A percentile compares a stretch with the other conserved stretches of the same genome.
These are phyloP conservation scores for Gymnopilus junonius DNA, from an alignment of 768 basidiomycete species.

Conservation along the genomic window DNA sequence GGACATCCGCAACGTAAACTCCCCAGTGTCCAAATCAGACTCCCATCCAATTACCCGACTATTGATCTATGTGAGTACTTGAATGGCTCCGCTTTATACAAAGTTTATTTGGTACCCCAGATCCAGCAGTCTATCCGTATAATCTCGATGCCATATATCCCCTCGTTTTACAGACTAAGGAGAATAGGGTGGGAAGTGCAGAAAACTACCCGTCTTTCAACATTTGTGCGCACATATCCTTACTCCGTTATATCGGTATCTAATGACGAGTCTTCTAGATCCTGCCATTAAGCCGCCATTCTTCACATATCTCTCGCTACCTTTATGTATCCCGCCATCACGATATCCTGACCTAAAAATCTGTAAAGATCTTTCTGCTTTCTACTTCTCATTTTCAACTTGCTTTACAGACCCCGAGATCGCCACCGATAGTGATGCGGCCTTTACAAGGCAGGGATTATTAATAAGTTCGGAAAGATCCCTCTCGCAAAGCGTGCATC, in stretches of 20 bases:
- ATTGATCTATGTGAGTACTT: conserved; percentile 27
- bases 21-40: neutral
- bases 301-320: conserved; percentile 11
- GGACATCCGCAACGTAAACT: neutral
- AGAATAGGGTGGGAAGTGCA: neutral
- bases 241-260: neutral
- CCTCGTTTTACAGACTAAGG: neutral
- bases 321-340: conserved; percentile 9
- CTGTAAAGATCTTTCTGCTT: conserved; percentile 11
- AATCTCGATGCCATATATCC: conserved; percentile 25
- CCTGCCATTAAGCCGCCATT: conserved; percentile 13
- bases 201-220: conserved; percentile 18
- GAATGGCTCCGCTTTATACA: neutral
- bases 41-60: conserved; percentile 22
- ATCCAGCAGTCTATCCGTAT: conserved; percentile 25
- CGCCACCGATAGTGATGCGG: too few relatives aligned
- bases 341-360: conserved; percentile 26
- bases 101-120: conserved; percentile 8
- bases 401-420: neutral
- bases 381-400: neutral
- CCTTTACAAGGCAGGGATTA: neutral
- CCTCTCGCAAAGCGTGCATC: neutral
- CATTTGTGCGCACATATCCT: conserved; percentile 11
- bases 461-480: neutral
- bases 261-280: conserved; percentile 7